Percentiles rank a stretch among this genome's conserved stretches.
These are phyloP conservation scores for Carex pumila DNA, from an alignment of 176 grass and related monocot genomes.

Conservation along the genomic window DNA sequence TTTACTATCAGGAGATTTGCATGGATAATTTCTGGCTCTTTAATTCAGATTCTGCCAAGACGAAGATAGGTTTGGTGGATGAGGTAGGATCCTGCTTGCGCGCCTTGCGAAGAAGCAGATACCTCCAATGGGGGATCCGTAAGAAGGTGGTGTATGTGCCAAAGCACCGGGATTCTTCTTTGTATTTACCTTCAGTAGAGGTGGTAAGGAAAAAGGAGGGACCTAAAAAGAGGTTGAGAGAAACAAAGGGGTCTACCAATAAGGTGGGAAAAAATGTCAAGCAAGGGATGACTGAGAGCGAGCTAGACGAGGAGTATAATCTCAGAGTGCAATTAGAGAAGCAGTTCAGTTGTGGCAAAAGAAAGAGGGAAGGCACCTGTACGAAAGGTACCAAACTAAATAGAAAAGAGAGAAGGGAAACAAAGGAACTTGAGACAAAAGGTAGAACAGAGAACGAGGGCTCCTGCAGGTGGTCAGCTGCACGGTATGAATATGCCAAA, in stretches of 20 bases:
- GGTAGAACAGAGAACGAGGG: conserved; percentile 3
- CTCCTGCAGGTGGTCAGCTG: conserved; percentile 38
- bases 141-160: conserved; percentile 39
- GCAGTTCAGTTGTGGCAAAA: background rate
- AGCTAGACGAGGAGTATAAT: background rate
- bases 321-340: background rate
- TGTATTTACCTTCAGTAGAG: background rate
- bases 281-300: conserved; percentile 28
- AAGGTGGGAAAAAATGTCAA: conserved; percentile 30
- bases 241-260: background rate
- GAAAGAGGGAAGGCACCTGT: background rate
- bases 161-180: conserved; percentile 22
- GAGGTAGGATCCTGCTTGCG: conserved; percentile 33
- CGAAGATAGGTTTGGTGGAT: background rate
- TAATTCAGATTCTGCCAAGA: conserved; percentile 33
- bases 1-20: conserved; percentile 27
- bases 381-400: background rate
- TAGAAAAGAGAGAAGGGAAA: background rate
- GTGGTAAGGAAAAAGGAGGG: conserved; percentile 20
- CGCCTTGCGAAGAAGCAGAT: conserved; percentile 25
- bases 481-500: conserved; percentile 40
- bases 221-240: background rate
- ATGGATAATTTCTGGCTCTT: conserved; percentile 54
- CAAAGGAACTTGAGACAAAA: conserved; percentile 25
- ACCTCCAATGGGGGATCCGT: conserved; percentile 42